Evolutionary conservation across 768 basidiomycete genomes (phyloP).

Genomic region (Lentinula guzmanii): DNA sequence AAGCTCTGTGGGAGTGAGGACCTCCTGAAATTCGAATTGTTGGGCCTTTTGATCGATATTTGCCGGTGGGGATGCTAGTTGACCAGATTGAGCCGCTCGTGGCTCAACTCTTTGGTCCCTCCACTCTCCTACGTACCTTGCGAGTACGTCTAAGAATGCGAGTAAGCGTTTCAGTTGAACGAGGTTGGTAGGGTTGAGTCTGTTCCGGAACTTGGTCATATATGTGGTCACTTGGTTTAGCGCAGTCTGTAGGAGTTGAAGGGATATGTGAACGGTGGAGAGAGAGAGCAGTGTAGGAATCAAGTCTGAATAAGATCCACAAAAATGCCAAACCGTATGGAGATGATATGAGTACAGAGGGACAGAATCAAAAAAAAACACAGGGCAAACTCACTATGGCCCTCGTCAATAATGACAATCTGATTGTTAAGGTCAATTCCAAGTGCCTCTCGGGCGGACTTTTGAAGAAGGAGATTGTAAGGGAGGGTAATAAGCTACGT

Average conservation of each 20-base stretch:
- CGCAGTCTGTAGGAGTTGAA: constrained; percentile 50
- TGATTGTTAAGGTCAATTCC: constrained; percentile 83
- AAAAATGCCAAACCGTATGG: background rate
- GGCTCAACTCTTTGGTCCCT: constrained; percentile 20
- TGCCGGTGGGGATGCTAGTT: too few relatives aligned
- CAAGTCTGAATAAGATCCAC: constrained; percentile 46
- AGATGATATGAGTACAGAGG: background rate
- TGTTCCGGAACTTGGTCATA: constrained; percentile 68
- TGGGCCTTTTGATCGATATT: background rate
- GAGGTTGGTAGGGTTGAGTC: constrained; percentile 65
- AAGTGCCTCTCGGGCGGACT: constrained; percentile 76
- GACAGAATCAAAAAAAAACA: background rate
- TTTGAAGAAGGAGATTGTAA: constrained; percentile 87
- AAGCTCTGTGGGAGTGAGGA: constrained; percentile 65
- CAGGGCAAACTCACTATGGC: constrained; percentile 67
- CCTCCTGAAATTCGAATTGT: constrained; percentile 34
- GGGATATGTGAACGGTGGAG: constrained; percentile 65
- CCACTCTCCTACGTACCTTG: constrained; percentile 55
- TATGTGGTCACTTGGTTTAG: constrained; percentile 75
- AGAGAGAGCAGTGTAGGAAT: constrained; percentile 87
- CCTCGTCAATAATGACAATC: constrained; percentile 91
- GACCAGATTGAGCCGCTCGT: background rate
- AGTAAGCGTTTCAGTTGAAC: constrained; percentile 79
- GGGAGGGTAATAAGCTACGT: constrained; percentile 82
- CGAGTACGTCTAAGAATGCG: constrained; percentile 63